Evolutionary conservation across 306 rosid species (phyloP).

Genomic region (Prunus kanzakura): DNA sequence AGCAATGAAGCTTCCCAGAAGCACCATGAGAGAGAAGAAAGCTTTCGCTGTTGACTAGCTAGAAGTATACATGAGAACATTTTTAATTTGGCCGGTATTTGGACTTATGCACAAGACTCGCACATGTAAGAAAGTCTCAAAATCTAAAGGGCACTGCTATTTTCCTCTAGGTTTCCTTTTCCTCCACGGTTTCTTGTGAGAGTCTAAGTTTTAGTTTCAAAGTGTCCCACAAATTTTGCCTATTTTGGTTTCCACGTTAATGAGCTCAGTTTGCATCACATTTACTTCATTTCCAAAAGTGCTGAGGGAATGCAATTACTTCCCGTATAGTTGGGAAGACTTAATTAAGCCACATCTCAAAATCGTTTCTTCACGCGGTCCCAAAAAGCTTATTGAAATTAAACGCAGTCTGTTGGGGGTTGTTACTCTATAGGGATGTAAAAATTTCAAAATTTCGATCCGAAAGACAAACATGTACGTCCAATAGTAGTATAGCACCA

Average conservation of each 20-base stretch:
- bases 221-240: neutral
- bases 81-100: neutral
- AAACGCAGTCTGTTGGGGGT: too few species aligned
- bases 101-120: constrained; percentile 9
- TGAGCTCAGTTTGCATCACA: neutral
- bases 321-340: neutral
- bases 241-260: neutral
- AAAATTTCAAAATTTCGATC: neutral
- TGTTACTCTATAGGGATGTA: neutral
- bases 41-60: neutral
- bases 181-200: neutral
- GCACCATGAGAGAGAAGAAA: neutral
- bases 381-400: too few species aligned
- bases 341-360: too few species aligned
- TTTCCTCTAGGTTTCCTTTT: neutral
- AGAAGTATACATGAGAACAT: neutral
- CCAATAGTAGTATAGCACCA: neutral
- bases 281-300: neutral
- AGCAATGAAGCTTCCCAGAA: neutral
- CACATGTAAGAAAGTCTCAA: neutral
- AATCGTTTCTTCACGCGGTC: too few species aligned
- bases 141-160: neutral
- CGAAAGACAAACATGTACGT: neutral
- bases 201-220: neutral
- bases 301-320: neutral